phyloP scores from a whole-genome alignment of 257 asterid genomes.

The Solanum ossicruentum region DNA sequence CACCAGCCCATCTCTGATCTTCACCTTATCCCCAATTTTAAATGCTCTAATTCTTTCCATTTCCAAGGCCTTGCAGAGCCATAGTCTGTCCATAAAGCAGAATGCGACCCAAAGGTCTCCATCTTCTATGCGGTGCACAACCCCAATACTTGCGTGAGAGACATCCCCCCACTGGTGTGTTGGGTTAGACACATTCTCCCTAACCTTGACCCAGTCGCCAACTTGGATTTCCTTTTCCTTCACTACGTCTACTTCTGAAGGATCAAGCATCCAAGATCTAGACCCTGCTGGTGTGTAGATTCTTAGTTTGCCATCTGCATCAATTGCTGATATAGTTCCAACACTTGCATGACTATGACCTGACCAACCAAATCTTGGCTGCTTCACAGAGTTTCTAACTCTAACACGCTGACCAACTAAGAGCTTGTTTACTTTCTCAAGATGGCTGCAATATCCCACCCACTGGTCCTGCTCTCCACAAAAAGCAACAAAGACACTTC shows the following conservation, averaged over 20 bases:
- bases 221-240: slow-evolving; percentile 57
- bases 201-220: slow-evolving; percentile 81
- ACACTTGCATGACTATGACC: slow-evolving; percentile 72
- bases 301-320: slow-evolving; percentile 87
- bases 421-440: slow-evolving; percentile 40
- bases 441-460: slow-evolving; percentile 43
- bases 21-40: slow-evolving; percentile 69
- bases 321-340: slow-evolving; percentile 75
- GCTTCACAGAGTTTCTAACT: slow-evolving; percentile 52
- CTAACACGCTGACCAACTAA: slow-evolving; percentile 58
- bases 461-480: slow-evolving; percentile 90
- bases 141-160: slow-evolving; percentile 56
- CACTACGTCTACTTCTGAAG: slow-evolving; percentile 70
- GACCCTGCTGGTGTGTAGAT: slow-evolving; percentile 88
- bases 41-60: slow-evolving; percentile 63
- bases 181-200: slow-evolving; percentile 43
- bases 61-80: slow-evolving; percentile 82
- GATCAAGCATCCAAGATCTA: slow-evolving; percentile 83
- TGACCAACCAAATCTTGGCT: slow-evolving; percentile 94
- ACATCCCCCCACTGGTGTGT: slow-evolving; percentile 94
- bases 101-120: slow-evolving; percentile 82
- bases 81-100: slow-evolving; percentile 76
- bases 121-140: slow-evolving; percentile 85
- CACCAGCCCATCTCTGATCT: slow-evolving; percentile 69
- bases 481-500: slow-evolving; percentile 52